Evolutionary conservation across 257 asterid species (phyloP).

Genomic region (Plantago ovata): DNA sequence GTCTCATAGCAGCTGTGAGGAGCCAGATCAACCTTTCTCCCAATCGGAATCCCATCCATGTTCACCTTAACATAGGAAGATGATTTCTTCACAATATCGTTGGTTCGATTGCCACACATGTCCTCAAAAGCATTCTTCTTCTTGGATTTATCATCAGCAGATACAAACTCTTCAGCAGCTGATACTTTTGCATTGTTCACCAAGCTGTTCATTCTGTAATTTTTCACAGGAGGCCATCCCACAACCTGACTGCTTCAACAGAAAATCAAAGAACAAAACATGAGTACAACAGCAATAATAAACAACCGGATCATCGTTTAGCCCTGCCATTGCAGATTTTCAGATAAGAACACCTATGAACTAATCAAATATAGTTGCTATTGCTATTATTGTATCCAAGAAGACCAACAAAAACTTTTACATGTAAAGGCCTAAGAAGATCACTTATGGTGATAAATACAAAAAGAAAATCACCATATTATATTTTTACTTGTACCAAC

Average conservation of each 20-base stretch:
- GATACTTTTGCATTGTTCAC: slow-evolving; percentile 33
- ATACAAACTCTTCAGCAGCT: slow-evolving; percentile 29
- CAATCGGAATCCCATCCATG: slow-evolving; percentile 83
- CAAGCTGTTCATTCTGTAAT: slow-evolving; percentile 37
- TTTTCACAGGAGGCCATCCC: slow-evolving; percentile 53
- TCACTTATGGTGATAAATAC: too few relatives aligned
- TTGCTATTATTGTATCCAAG: neutral
- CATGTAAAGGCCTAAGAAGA: too few relatives aligned
- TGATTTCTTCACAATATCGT: slow-evolving; percentile 31
- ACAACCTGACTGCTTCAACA: slow-evolving; percentile 39
- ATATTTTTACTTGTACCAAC: too few relatives aligned
- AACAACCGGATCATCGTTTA: slow-evolving; percentile 8
- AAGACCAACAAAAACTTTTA: neutral
- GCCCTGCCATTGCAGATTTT: neutral
- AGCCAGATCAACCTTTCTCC: slow-evolving; percentile 78
- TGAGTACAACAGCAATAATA: slow-evolving; percentile 1
- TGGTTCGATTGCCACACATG: slow-evolving; percentile 8
- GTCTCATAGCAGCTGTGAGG: slow-evolving; percentile 69
- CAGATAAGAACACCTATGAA: neutral
- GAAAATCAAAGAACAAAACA: neutral
- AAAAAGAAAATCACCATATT: too few relatives aligned
- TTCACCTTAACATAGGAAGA: slow-evolving; percentile 81
- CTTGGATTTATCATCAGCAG: slow-evolving; percentile 37
- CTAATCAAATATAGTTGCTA: neutral
- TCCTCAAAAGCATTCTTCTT: slow-evolving; percentile 21